Evolutionary conservation across 371 early-diverging fungal genomes (phyloP).

Genomic region (Rhizopus sp.): DNA sequence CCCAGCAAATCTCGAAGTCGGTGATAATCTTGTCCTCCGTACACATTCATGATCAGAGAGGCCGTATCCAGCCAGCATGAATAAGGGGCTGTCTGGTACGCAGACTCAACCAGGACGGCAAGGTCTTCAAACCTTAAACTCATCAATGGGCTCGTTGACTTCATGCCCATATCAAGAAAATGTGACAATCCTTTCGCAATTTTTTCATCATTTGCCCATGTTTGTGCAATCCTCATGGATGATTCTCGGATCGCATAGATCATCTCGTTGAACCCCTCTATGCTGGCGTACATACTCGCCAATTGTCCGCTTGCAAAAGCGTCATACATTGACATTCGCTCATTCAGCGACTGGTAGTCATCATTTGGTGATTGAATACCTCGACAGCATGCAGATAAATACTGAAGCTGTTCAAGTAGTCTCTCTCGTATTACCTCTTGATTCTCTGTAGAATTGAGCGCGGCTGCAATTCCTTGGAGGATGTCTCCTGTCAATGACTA

Average conservation of each 20-base stretch:
- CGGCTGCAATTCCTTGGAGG: slow-evolving; percentile 37
- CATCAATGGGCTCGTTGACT: slow-evolving; percentile 48
- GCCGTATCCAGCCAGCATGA: slow-evolving; percentile 63
- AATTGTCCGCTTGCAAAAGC: slow-evolving; percentile 43
- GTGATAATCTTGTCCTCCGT: slow-evolving; percentile 50
- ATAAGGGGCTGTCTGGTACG: slow-evolving; percentile 44
- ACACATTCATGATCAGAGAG: slow-evolving; percentile 55
- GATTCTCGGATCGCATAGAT: slow-evolving; percentile 37
- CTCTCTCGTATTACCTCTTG: slow-evolving; percentile 22
- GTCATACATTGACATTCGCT: slow-evolving; percentile 37
- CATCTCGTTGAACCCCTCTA: slow-evolving; percentile 35
- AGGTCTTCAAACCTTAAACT: slow-evolving; percentile 46
- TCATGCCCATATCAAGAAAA: slow-evolving; percentile 58
- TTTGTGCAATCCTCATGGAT: slow-evolving; percentile 25
- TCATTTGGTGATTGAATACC: slow-evolving; percentile 58
- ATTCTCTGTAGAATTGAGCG: slow-evolving; percentile 20
- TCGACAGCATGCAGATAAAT: slow-evolving; percentile 54
- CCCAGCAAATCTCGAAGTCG: slow-evolving; percentile 46
- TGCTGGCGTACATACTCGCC: slow-evolving; percentile 20
- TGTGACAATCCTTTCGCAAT: slow-evolving; percentile 46
- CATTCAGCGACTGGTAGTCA: slow-evolving; percentile 42
- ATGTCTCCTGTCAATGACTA: slow-evolving; percentile 51
- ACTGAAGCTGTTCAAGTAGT: slow-evolving; percentile 37
- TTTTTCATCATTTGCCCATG: slow-evolving; percentile 43
- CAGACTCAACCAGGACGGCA: slow-evolving; percentile 35